These are phyloP conservation scores for Cladophialophora bantiana DNA, from an alignment of 2,329 filamentous ascomycete genomes.

Conservation along the genomic window DNA sequence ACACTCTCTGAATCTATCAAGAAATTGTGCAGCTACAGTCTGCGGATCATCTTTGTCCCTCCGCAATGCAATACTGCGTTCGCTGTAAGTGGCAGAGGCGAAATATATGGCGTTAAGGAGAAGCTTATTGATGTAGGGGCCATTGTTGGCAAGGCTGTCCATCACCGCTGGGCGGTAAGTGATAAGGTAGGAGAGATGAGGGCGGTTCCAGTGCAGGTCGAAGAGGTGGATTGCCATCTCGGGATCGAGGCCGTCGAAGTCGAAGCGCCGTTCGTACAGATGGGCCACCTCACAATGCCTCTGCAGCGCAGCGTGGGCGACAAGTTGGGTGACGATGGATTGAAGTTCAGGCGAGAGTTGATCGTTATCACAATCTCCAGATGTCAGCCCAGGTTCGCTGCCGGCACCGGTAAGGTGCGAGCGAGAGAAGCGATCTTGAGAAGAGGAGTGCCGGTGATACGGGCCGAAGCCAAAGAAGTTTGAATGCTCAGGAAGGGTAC, in stretches of 20 bases:
- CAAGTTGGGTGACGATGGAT: not conserved
- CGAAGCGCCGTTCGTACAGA: constrained; percentile 44
- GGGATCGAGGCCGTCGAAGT: constrained; percentile 62
- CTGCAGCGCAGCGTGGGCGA: not conserved
- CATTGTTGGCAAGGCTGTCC: constrained; percentile 46
- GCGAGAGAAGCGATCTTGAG: not conserved
- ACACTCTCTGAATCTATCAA: constrained; percentile 47
- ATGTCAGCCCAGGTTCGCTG: not conserved
- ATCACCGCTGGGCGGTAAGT: constrained; percentile 52
- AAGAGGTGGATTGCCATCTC: constrained; percentile 49
- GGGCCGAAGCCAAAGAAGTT: not conserved
- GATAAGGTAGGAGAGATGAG: constrained; percentile 49
- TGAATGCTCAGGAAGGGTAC: not conserved
- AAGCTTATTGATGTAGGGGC: constrained; percentile 49
- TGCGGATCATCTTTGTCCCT: constrained; percentile 46
- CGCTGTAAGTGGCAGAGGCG: constrained; percentile 50
- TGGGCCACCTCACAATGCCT: constrained; percentile 7
- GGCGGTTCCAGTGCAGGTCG: constrained; percentile 51
- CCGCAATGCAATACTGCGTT: constrained; percentile 45
- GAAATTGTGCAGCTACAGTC: constrained; percentile 49
- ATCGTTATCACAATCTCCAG: not conserved
- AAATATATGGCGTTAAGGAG: constrained; percentile 54
- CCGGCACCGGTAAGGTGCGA: not conserved
- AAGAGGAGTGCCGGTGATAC: not conserved
- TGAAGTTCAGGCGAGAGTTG: not conserved